A percentile compares a stretch with the other conserved stretches of the same genome.
phyloP scores from a whole-genome alignment of 345 rosid species.

The Alliaria petiolata region DNA sequence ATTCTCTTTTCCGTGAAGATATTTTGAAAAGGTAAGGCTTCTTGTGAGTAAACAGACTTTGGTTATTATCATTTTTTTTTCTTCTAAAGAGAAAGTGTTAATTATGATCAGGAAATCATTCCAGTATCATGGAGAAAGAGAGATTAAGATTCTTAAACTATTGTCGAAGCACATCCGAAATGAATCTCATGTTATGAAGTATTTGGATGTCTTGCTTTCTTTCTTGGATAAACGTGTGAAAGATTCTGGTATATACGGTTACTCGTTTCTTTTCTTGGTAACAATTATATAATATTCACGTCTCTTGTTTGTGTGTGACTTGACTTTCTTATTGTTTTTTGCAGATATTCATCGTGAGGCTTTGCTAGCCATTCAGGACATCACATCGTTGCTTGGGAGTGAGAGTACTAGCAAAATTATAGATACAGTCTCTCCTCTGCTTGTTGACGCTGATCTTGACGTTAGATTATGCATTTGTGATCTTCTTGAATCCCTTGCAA shows the following conservation, averaged over 20 bases:
- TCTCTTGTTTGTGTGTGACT: neutral
- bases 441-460: conserved; percentile 47
- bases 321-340: neutral
- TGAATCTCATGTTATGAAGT: conserved; percentile 40
- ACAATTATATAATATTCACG: neutral
- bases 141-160: conserved; percentile 53
- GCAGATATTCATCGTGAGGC: conserved; percentile 51
- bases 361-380: conserved; percentile 52
- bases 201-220: conserved; percentile 61
- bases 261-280: neutral
- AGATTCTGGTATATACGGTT: conserved; percentile 48
- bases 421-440: conserved; percentile 53
- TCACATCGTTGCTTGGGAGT: conserved; percentile 44
- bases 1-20: conserved; percentile 46
- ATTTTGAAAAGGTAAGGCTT: conserved; percentile 54
- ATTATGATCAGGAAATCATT: conserved; percentile 50
- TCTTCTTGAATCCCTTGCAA: conserved; percentile 60
- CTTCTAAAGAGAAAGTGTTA: neutral
- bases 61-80: neutral
- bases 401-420: conserved; percentile 44
- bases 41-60: neutral
- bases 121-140: conserved; percentile 51
- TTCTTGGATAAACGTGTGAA: conserved; percentile 43
- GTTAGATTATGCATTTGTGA: conserved; percentile 58
- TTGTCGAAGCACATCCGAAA: conserved; percentile 52